Base-by-base conservation (phyloP, 176 grass and related monocot genomes). In the Oryza meridionalis region DNA sequence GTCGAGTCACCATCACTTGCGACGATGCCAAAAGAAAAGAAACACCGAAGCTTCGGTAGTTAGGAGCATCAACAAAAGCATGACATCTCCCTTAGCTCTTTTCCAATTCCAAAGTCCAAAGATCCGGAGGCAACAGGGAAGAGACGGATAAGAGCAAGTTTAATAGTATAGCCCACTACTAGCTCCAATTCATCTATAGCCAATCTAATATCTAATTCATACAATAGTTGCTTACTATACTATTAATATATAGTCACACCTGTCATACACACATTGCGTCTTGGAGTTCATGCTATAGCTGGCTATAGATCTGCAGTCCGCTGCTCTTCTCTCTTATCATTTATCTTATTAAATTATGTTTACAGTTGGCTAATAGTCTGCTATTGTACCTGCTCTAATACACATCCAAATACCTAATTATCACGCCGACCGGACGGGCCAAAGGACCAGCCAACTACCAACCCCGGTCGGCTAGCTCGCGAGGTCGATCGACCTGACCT, bases 1-100 rank as follows among this genome's bases (percentile, higher is more conserved):
- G 77, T 40, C 70, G 63, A 17, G 82, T 85, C 87, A 81, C 77
- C 65, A 25, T 85, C 82, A 64, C 63, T 13, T 67, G 8, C 44
- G 16, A 32, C 74, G 22, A 58, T 32, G 38, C 38, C 81, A 33
- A 70, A 76, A 76, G 69, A 7, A 65, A 61, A 2, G 44, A 19
- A 19, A 65, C 26, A 12, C 37, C 67, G 38, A 43, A 45, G 72
- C n/a, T 55, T 55, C n/a, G 55, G 44, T 31, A 21, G 58, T 24
- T 62, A 62, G 26, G 26, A 8, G 68, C 59, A 66, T 35, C 61
- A 37, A 27, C 22, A 6, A 17, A 40, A 62, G 66, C 79, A 72
- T 26, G 33, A 37, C 47, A 31, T 62, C 50, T 79, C 49, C 19
- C 27, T 15, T 32, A 44, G 44, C 29, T 22, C 11, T 2, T 6